These are phyloP conservation scores for Russula sp. DNA, from an alignment of 768 basidiomycete species.

Conservation along the genomic window DNA sequence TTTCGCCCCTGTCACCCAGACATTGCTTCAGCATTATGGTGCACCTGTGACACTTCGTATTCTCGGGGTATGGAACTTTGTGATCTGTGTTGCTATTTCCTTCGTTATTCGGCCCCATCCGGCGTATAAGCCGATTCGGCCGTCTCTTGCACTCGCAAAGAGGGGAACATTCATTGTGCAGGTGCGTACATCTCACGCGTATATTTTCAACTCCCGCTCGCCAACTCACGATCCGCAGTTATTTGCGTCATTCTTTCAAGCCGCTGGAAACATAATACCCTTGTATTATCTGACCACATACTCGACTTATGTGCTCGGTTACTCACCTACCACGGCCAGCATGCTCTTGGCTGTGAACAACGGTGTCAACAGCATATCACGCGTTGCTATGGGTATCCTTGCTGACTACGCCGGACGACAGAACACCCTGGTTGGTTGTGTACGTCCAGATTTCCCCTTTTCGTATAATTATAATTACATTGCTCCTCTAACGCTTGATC, in stretches of 20 bases:
- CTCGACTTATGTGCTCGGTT: constrained; percentile 41
- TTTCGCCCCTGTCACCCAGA: constrained; percentile 42
- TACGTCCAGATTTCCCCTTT: constrained; percentile 27
- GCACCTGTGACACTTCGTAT: constrained; percentile 40
- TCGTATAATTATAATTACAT: not conserved
- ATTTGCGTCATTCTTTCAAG: constrained; percentile 43
- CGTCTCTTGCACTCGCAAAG: constrained; percentile 41
- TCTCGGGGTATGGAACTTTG: constrained; percentile 44
- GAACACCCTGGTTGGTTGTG: constrained; percentile 44
- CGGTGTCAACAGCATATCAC: constrained; percentile 44
- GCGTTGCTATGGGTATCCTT: constrained; percentile 42
- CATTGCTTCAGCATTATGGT: constrained; percentile 39
- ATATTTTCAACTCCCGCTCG: not conserved
- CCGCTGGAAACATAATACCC: constrained; percentile 46
- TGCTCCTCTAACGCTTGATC: not conserved
- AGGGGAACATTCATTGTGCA: constrained; percentile 45
- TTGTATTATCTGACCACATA: constrained; percentile 46
- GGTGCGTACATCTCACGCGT: constrained; percentile 29
- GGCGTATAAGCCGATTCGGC: constrained; percentile 32
- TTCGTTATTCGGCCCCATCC: constrained; percentile 38
- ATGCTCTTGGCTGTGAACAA: constrained; percentile 44
- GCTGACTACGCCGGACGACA: constrained; percentile 46
- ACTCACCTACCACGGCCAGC: constrained; percentile 40
- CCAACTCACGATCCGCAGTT: constrained; percentile 33
- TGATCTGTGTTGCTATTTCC: constrained; percentile 40